A percentile compares a stretch with the other conserved stretches of the same genome.
Conservation (phyloP, 1,284 basidiomycete genomes). For the Sanghuangporus sanghuang region DNA sequence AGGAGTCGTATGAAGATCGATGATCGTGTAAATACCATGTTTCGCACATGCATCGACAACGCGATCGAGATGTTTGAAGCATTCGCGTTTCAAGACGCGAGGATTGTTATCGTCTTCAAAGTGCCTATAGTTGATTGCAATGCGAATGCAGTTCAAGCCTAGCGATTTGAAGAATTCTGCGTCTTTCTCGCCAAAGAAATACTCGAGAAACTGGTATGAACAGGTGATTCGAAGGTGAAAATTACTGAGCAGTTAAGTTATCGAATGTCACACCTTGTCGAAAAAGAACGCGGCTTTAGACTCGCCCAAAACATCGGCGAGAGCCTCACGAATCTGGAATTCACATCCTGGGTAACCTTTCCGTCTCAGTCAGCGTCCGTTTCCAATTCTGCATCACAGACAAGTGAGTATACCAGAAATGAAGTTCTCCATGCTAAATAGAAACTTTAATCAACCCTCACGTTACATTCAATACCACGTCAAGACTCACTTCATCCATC, state of each 20-base stretch:
- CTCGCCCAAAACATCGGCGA: constrained; percentile 58
- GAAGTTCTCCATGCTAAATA: constrained; percentile 56
- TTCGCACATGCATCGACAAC: constrained; percentile 56
- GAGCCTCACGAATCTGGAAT: constrained; percentile 60
- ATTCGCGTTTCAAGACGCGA: constrained; percentile 49
- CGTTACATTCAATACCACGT: constrained; percentile 15
- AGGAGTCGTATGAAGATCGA: constrained; percentile 52
- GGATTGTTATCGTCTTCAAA: constrained; percentile 70
- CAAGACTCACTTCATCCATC: constrained; percentile 60
- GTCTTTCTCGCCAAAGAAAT: constrained; percentile 71
- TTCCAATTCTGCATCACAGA: not conserved
- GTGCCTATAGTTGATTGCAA: constrained; percentile 63
- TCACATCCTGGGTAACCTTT: constrained; percentile 55
- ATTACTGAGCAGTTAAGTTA: not conserved
- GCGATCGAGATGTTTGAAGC: constrained; percentile 61
- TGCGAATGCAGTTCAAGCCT: constrained; percentile 67
- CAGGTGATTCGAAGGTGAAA: not conserved
- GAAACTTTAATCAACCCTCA: not conserved
- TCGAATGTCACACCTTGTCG: constrained; percentile 48
- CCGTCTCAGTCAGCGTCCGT: not conserved
- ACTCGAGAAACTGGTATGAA: constrained; percentile 53
- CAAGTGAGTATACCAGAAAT: constrained; percentile 36
- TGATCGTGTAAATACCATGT: constrained; percentile 53
- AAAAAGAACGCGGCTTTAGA: constrained; percentile 75
- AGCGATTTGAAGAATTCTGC: constrained; percentile 64